Evolutionary conservation across 129 eudicot species (phyloP).

Genomic region (Scalesia atractyloides): DNA sequence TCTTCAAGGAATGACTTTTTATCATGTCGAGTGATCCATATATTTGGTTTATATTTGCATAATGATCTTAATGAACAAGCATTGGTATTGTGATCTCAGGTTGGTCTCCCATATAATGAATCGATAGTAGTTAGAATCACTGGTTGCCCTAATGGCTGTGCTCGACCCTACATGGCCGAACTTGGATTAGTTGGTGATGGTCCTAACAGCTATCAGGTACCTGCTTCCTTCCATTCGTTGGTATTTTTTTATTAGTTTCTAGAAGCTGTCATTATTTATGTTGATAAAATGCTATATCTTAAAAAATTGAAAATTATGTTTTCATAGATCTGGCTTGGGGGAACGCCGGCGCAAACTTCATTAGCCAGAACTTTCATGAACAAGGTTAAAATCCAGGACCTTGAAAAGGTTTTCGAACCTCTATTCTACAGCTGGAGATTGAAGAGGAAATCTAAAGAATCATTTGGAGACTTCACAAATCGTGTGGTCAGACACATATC

Average conservation of each 20-base stretch:
- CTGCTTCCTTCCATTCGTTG: not conserved
- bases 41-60: not conserved
- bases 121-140: constrained; percentile 91
- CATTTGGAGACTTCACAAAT: constrained; percentile 90
- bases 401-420: constrained; percentile 94
- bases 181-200: constrained; percentile 99
- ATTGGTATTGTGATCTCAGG: constrained; percentile 50
- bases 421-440: constrained; percentile 80
- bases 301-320: not conserved
- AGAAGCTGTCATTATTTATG: not conserved
- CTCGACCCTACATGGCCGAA: constrained; percentile 99
- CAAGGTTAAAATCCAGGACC: constrained; percentile 87
- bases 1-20: not conserved
- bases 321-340: constrained; percentile 91
- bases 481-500: constrained; percentile 60
- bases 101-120: constrained; percentile 85
- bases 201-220: constrained; percentile 98
- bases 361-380: constrained; percentile 77
- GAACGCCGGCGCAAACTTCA: constrained; percentile 79
- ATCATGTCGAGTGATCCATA: not conserved
- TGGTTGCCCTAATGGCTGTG: constrained; percentile 99
- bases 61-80: not conserved
- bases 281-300: not conserved
- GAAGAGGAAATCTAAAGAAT: constrained; percentile 74
- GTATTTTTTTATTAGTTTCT: not conserved